Evolutionary conservation across 805 yeast species (phyloP), one percentile per base, ranked within the genome.

Genomic region (Schwanniomyces sp.): DNA sequence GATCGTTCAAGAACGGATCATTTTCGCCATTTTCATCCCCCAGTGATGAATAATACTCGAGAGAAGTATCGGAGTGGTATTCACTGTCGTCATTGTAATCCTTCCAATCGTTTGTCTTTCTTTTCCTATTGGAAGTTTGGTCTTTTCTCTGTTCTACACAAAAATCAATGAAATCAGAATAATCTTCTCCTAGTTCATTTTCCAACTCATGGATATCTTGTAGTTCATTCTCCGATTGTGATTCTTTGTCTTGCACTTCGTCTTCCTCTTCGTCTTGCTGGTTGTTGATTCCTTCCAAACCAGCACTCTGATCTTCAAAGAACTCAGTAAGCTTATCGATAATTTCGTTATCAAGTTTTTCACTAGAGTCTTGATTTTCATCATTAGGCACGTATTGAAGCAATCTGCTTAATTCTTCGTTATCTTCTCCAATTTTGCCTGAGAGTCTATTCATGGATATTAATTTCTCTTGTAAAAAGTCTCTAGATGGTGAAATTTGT

Each of bases 31-130:
- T 34, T 16, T 36, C 50, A 27, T 40, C 47, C 10, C 43, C 50
- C 11, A 28, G 18, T 21, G 34, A 40, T 29, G 44, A 48, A 21
- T 27, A 25, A 26, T 45, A 51, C 21, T 48, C 52, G 14, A 27
- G 30, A 8, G 52, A 48, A 12, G 52, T 49, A 28, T 52, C 56
- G 6, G 55, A 50, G 7, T 41, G 49, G 29, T 63, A 46, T 52
- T 58, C 53, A 28, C 58, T 50, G 1, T 55, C 58, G 40, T 57
- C 54, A n/a, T 53, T 51, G 16, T 56, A 46, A 2, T 51, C 46
- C 11, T 47, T 40, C 29, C 54, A 44, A 14, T 51, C 47, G 2
- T 4, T 26, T 10, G 14, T 26, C 38, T 34, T 45, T n/a, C 40
- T 29, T 39, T 46, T 51, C 26, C 39, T 32, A 10, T 37, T 45